phyloP scores from a whole-genome alignment of 331 rosid genomes.

The Stylosanthes scabra region DNA sequence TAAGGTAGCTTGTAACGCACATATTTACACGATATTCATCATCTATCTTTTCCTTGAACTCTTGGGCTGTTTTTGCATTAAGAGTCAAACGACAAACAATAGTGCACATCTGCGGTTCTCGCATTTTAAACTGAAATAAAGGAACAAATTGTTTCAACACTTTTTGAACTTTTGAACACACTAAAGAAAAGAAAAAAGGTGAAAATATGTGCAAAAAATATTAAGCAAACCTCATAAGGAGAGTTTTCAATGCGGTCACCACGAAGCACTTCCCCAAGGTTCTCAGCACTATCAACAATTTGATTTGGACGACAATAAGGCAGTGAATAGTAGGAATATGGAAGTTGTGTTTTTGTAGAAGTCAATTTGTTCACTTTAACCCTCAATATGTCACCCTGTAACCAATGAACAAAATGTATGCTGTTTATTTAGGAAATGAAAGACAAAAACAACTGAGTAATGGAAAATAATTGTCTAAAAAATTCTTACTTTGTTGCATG shows the following conservation, averaged over 20 bases:
- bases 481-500: background rate
- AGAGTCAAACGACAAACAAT: constrained; percentile 69
- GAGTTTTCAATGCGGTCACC: constrained; percentile 97
- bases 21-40: constrained; percentile 95
- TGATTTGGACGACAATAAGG: constrained; percentile 77
- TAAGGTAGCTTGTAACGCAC: constrained; percentile 55
- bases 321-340: constrained; percentile 83
- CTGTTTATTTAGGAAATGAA: background rate
- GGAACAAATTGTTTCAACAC: constrained; percentile 33
- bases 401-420: constrained; percentile 39
- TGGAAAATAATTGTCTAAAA: constrained; percentile 12
- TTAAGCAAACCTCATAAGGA: constrained; percentile 72
- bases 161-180: constrained; percentile 6
- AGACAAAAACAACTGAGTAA: background rate
- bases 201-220: constrained; percentile 6
- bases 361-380: constrained; percentile 93
- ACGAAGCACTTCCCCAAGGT: constrained; percentile 96
- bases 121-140: constrained; percentile 83
- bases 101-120: constrained; percentile 92
- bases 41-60: constrained; percentile 84
- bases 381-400: constrained; percentile 78
- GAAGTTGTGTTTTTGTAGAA: constrained; percentile 93
- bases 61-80: constrained; percentile 68
- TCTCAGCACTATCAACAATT: constrained; percentile 92
- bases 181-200: constrained; percentile 25